Evolutionary conservation across 305 asterid genomes (phyloP).

Genomic region (Fraxinus sp.): DNA sequence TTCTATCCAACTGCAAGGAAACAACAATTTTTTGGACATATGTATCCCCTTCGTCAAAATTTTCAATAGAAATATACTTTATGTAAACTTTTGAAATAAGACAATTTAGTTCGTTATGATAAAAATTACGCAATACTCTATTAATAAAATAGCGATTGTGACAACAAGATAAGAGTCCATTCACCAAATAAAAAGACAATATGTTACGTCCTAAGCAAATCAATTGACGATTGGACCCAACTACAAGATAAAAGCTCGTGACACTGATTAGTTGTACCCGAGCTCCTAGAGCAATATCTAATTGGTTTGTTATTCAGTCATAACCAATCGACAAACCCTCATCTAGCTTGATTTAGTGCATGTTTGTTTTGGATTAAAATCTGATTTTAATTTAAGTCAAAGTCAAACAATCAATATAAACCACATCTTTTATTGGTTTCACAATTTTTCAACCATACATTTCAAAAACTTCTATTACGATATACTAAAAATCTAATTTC

Average conservation of each 20-base stretch:
- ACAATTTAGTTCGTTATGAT: not conserved
- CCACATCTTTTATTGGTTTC: too few species aligned
- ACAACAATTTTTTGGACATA: not conserved
- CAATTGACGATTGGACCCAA: not conserved
- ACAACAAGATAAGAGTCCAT: not conserved
- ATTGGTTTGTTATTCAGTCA: not conserved
- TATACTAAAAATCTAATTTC: too few species aligned
- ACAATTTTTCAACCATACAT: too few species aligned
- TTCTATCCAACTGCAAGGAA: not conserved
- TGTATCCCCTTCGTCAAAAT: not conserved
- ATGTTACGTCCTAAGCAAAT: not conserved
- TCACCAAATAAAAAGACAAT: not conserved
- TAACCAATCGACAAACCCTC: not conserved
- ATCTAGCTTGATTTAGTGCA: not conserved
- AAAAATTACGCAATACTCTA: not conserved
- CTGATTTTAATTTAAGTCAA: too few species aligned
- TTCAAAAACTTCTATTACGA: too few species aligned
- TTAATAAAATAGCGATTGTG: not conserved
- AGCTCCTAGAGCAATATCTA: not conserved
- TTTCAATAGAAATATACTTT: not conserved
- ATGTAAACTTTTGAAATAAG: not conserved
- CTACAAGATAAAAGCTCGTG: not conserved
- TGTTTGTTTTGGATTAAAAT: too few species aligned
- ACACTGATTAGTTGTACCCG: not conserved
- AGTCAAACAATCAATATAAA: too few species aligned